Conservation (phyloP, 805 yeast species). For the Hanseniaspora lachancei region DNA sequence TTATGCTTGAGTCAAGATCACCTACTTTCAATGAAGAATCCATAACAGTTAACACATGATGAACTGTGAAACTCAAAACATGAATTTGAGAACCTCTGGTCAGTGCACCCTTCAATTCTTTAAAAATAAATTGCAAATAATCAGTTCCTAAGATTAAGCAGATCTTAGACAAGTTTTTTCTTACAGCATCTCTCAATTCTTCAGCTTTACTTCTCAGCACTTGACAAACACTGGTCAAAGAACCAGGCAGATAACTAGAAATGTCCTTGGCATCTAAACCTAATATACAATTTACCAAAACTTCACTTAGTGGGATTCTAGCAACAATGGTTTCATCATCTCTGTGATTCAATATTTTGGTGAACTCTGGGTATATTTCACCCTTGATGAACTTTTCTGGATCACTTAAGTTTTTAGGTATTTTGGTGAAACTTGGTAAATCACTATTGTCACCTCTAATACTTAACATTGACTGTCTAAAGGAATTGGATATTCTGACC, state of each 20-base stretch:
- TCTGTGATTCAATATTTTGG: constrained; percentile 45
- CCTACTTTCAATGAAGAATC: constrained; percentile 41
- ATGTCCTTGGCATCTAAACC: constrained; percentile 48
- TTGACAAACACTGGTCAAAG: constrained; percentile 77
- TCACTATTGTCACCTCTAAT: constrained; percentile 17
- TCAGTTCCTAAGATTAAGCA: constrained; percentile 53
- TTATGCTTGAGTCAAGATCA: constrained; percentile 57
- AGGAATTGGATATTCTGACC: constrained; percentile 42
- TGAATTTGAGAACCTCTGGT: constrained; percentile 87
- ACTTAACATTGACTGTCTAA: constrained; percentile 27
- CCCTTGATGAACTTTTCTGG: constrained; percentile 38
- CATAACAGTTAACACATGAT: constrained; percentile 50
- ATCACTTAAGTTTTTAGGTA: constrained; percentile 28
- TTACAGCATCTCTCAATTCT: constrained; percentile 73
- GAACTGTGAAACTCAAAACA: constrained; percentile 78
- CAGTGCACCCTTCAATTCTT: constrained; percentile 66
- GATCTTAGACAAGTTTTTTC: constrained; percentile 60
- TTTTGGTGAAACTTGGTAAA: constrained; percentile 21
- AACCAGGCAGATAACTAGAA: constrained; percentile 58
- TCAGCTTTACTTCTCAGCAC: constrained; percentile 73
- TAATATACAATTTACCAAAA: constrained; percentile 52
- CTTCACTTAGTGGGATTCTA: constrained; percentile 72
- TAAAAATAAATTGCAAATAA: constrained; percentile 60
- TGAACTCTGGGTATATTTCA: constrained; percentile 50
- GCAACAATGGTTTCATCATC: constrained; percentile 67